Conservation (phyloP, 768 basidiomycete species). For the Tricholoma flavovirens region DNA sequence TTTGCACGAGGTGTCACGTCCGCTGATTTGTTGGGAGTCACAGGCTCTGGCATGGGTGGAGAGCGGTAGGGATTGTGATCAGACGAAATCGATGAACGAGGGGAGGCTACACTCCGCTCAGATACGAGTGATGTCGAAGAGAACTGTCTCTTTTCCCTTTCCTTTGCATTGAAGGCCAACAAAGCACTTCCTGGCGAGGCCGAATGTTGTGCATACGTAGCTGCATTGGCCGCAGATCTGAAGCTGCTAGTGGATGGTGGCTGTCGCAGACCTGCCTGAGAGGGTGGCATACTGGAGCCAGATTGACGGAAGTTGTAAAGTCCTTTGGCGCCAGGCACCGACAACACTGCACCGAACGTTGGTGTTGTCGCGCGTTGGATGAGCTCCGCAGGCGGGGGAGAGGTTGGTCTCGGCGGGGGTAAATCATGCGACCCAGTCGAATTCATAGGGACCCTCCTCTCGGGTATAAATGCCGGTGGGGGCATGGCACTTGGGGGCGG, state of each 20-base stretch:
- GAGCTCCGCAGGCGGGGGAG: constrained; percentile 89
- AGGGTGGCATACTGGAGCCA: constrained; percentile 74
- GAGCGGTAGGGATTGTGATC: constrained; percentile 54
- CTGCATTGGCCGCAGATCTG: constrained; percentile 64
- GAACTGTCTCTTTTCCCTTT: constrained; percentile 49
- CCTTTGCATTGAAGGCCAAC: constrained; percentile 45
- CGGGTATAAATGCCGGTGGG: constrained; percentile 74
- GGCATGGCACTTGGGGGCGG: constrained; percentile 69
- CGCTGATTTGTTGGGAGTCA: constrained; percentile 41
- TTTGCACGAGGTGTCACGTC: constrained; percentile 37
- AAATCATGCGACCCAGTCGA: constrained; percentile 45
- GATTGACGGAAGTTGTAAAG: constrained; percentile 49
- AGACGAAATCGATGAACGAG: constrained; percentile 79
- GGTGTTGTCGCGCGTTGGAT: constrained; percentile 89
- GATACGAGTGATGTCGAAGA: constrained; percentile 70
- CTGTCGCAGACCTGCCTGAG: constrained; percentile 58
- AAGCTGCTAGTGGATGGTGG: constrained; percentile 79
- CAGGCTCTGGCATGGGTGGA: constrained; percentile 30
- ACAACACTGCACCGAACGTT: constrained; percentile 60
- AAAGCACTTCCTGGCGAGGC: constrained; percentile 36
- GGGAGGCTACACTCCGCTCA: constrained; percentile 61
- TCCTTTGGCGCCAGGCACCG: constrained; percentile 44
- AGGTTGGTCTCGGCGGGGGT: constrained; percentile 84
- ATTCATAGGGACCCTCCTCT: constrained; percentile 44
- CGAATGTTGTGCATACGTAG: constrained; percentile 42